Conservation (phyloP, 129 eudicot genomes). For the Pulicaria dysenterica region DNA sequence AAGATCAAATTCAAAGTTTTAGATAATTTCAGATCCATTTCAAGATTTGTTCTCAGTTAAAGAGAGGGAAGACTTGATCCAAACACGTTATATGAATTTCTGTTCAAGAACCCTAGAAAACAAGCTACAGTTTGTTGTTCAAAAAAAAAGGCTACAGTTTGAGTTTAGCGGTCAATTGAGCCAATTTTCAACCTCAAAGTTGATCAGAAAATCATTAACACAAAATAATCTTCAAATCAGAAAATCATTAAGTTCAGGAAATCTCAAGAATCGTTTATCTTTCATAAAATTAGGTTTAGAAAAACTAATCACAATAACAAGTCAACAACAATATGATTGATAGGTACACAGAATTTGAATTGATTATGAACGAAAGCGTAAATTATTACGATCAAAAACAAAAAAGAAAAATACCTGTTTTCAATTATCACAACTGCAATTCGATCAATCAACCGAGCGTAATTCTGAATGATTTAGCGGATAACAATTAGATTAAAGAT, state of each 20-base stretch:
- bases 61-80: not conserved
- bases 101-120: not conserved
- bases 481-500: slow-evolving; percentile 16
- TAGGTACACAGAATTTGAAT: not conserved
- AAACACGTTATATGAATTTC: not conserved
- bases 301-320: not conserved
- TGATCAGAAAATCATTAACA: slow-evolving; percentile 23
- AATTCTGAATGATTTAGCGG: slow-evolving; percentile 12
- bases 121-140: too few relatives aligned
- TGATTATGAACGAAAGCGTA: slow-evolving; percentile 1
- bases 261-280: not conserved
- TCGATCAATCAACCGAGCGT: slow-evolving; percentile 10
- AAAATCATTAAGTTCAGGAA: not conserved
- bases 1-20: not conserved
- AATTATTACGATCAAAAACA: not conserved
- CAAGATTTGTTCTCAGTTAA: not conserved
- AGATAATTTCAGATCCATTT: not conserved
- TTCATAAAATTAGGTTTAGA: slow-evolving; percentile 21
- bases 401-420: slow-evolving; percentile 27
- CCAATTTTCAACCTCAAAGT: slow-evolving; percentile 14
- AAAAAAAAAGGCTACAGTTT: too few relatives aligned
- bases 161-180: slow-evolving; percentile 9
- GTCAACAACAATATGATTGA: slow-evolving; percentile 9
- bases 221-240: not conserved
- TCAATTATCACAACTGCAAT: slow-evolving; percentile 13